Conservation (phyloP, 2,329 filamentous ascomycete genomes). For the Cucurbitaria berberidis region DNA sequence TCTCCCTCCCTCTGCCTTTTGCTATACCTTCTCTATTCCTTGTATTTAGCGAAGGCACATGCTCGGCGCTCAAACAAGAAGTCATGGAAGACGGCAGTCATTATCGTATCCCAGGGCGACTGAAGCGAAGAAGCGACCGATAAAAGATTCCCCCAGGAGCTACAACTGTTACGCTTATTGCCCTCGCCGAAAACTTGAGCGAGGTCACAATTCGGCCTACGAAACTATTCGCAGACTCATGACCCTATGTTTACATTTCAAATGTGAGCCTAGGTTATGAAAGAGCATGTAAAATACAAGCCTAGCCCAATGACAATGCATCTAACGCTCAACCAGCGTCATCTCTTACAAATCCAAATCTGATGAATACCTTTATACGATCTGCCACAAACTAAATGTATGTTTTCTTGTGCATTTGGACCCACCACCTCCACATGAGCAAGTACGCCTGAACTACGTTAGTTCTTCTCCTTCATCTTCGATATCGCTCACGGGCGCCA, state of each 20-base stretch:
- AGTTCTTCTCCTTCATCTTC: slow-evolving; percentile 15
- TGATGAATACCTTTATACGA: background rate
- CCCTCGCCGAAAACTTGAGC: background rate
- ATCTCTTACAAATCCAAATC: slow-evolving; percentile 3
- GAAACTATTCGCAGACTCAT: background rate
- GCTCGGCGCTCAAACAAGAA: too few relatives aligned
- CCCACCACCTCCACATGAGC: background rate
- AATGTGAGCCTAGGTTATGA: background rate
- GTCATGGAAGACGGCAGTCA: too few relatives aligned
- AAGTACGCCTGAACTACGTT: slow-evolving; percentile 37
- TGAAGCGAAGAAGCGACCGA: too few relatives aligned
- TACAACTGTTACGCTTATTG: background rate
- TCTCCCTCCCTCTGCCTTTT: too few relatives aligned
- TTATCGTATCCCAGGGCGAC: too few relatives aligned
- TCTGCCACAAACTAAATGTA: background rate
- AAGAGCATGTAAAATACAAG: background rate
- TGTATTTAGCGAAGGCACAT: too few relatives aligned
- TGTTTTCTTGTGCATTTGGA: background rate
- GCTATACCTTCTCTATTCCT: too few relatives aligned
- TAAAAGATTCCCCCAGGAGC: too few relatives aligned
- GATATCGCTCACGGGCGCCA: background rate
- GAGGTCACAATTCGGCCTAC: background rate
- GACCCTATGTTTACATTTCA: background rate
- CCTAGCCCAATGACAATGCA: background rate
- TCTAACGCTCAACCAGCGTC: slow-evolving; percentile 4